Base-by-base conservation (phyloP, 2,329 filamentous ascomycete species). In the Didymella arachidicola region DNA sequence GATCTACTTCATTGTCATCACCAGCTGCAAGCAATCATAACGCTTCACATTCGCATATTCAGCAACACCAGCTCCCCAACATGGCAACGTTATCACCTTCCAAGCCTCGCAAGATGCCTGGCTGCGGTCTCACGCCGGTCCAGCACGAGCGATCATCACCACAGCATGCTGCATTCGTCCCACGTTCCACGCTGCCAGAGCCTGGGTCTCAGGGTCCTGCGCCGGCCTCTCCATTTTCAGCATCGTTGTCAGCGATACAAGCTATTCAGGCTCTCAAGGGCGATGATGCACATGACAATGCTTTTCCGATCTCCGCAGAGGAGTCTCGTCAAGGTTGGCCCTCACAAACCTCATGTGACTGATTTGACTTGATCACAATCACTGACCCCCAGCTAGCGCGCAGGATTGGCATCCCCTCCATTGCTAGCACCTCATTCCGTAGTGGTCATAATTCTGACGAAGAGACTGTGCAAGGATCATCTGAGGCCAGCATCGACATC, bases 51-150 rank as follows among this genome's bases (percentile, higher is more conserved):
- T 54, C 53, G 51, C 62, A 68, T 61, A 62, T 7, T 48, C 63
- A 62, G 43, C 57, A 63, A 45, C 50, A 66, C 59, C 55, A 66
- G 52, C 59, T 59, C 56, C 55, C 58, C 50, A 67, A 58, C 52
- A 75, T 74, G 71, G 68, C 70, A 36, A 71, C 66, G 8, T 56
- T 67, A 39, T 61, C 50, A 10, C 61, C 64, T 8, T 62, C 64
- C 22, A 62, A 66, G 38, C 50, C 57, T 34, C 53, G 60, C n/a
- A 19, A 51, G 22, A 19, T 56, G 10, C 46, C 61, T 19, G 45
- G 54, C 29, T 61, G 48, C 51, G 50, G 47, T 19, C 43, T 55
- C 30, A 29, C 43, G 30, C 44, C 51, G 11, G 38, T 56, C 18
- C 39, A 49, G 4, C 41, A 25, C 19, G 36, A 53, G 6, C 39